Evolutionary conservation across 805 yeast genomes (phyloP), one percentile per base, ranked within the genome.

Genomic region (Starmerella bombicola): DNA sequence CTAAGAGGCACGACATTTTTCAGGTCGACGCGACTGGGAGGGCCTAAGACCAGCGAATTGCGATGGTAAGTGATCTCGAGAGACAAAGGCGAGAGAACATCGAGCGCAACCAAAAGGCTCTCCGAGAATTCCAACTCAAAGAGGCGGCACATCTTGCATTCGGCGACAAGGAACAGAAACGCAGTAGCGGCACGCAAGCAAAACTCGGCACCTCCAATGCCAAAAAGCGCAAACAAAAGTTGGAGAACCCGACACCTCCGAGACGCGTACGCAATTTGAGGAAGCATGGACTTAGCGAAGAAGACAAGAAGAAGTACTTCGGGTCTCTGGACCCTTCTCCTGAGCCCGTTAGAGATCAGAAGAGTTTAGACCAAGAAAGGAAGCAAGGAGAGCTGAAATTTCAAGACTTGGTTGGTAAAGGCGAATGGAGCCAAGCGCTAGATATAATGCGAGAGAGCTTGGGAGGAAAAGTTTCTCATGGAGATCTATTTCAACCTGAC

Each of bases 91-190:
- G 41, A 33, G 60, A 54, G 28, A 60, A 60, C 55, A 91, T 88
- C 45, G 81, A 76, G 48, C 68, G 97, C 37, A 91, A 88, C 60
- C 75, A 76, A 57, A 81, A 76, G 49, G 69, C 86, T 19, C 65
- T 88, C 38, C 68, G 73, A 50, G 74, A 78, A 49, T 67, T 88
- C 48, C 80, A 84, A 48, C 65, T 88, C 16, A 76, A 74, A 37
- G 61, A 73, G 10, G 59, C 79, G 3, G 67, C 78, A 1, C 59
- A 63, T 24, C 74, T 74, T 2, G 71, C 80, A 37, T 60, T 68
- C 21, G 61, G 62, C 12, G 80, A 73, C 38, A 57, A 69, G 42
- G 47, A 60, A n/a, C 42, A 57, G 58, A 49, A 55, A 56, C 43
- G 46, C 22, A 41, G 46, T 46, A 48, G 43, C 16, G 13, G 37